Evolutionary conservation across 805 yeast genomes (phyloP).

Genomic region (Cephaloascus albidus): DNA sequence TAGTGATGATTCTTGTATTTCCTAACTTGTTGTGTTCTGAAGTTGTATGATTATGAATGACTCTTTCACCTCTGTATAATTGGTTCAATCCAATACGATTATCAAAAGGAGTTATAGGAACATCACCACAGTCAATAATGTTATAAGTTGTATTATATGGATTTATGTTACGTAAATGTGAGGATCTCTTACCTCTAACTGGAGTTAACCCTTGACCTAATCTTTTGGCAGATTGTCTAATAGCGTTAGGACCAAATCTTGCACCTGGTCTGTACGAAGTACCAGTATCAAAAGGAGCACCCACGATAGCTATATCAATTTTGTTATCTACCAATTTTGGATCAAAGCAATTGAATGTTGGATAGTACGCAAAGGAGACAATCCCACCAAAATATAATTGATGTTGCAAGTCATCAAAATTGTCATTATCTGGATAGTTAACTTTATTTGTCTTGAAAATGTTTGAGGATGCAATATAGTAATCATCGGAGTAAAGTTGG

Average conservation of each 20-base stretch:
- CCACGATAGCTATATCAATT: slow-evolving; percentile 45
- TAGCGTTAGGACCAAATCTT: slow-evolving; percentile 48
- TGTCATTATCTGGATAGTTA: not conserved
- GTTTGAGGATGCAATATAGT: not conserved
- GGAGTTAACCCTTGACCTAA: slow-evolving; percentile 32
- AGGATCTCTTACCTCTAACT: slow-evolving; percentile 23
- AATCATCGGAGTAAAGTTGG: not conserved
- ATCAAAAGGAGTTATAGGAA: slow-evolving; percentile 62
- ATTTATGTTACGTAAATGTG: slow-evolving; percentile 30
- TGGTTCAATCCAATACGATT: slow-evolving; percentile 54
- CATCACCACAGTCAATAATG: slow-evolving; percentile 59
- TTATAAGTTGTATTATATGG: slow-evolving; percentile 49
- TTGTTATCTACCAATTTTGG: slow-evolving; percentile 4
- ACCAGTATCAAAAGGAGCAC: slow-evolving; percentile 54
- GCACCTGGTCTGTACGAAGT: slow-evolving; percentile 50
- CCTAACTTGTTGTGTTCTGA: slow-evolving; percentile 11
- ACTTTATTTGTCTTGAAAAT: not conserved
- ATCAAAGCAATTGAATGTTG: slow-evolving; percentile 14
- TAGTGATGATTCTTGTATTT: slow-evolving; percentile 33
- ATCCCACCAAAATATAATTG: slow-evolving; percentile 15
- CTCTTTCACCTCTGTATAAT: slow-evolving; percentile 46
- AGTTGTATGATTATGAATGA: slow-evolving; percentile 30
- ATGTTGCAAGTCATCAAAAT: not conserved
- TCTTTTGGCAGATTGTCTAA: slow-evolving; percentile 37
- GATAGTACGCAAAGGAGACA: slow-evolving; percentile 17